Evolutionary conservation across 2,329 filamentous ascomycete species (phyloP).

Genomic region (Exophiala sp.): DNA sequence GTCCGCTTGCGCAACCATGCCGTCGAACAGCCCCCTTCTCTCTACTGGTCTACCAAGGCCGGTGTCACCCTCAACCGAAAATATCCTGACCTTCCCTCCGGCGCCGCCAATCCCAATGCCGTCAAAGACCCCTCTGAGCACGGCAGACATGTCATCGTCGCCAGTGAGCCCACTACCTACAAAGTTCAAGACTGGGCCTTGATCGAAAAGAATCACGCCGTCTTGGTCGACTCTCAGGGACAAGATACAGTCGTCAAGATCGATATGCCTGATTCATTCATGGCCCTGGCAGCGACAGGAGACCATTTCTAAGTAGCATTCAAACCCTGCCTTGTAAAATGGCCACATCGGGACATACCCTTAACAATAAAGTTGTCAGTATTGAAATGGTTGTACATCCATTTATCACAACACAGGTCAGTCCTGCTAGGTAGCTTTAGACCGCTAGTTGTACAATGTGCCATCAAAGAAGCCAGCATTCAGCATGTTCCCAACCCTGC

Average conservation of each 20-base stretch:
- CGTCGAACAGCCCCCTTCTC: slow-evolving; percentile 46
- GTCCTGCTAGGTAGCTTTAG: no score
- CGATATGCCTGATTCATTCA: slow-evolving; percentile 12
- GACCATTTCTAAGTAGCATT: slow-evolving; percentile 11
- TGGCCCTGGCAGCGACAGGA: slow-evolving; percentile 18
- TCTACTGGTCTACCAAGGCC: slow-evolving; percentile 48
- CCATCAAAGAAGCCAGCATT: no score
- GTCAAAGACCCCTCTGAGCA: slow-evolving; percentile 38
- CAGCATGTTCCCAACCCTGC: background rate
- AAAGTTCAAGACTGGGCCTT: slow-evolving; percentile 48
- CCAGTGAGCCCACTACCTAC: slow-evolving; percentile 51
- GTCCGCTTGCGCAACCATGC: slow-evolving; percentile 50
- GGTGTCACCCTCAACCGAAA: slow-evolving; percentile 50
- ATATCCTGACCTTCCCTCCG: slow-evolving; percentile 46
- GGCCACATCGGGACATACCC: background rate
- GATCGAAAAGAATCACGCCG: slow-evolving; percentile 42
- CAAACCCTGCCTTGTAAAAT: background rate
- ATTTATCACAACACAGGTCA: no score
- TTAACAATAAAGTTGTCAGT: no score
- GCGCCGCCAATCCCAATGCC: slow-evolving; percentile 33
- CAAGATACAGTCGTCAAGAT: slow-evolving; percentile 9
- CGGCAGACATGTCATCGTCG: slow-evolving; percentile 46
- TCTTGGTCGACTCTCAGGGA: slow-evolving; percentile 41
- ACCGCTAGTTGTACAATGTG: no score
- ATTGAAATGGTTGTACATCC: no score